A percentile compares a stretch with the other conserved stretches of the same genome.
These are phyloP conservation scores for Termitomyces sp. DNA, from an alignment of 768 basidiomycete genomes.

Conservation along the genomic window DNA sequence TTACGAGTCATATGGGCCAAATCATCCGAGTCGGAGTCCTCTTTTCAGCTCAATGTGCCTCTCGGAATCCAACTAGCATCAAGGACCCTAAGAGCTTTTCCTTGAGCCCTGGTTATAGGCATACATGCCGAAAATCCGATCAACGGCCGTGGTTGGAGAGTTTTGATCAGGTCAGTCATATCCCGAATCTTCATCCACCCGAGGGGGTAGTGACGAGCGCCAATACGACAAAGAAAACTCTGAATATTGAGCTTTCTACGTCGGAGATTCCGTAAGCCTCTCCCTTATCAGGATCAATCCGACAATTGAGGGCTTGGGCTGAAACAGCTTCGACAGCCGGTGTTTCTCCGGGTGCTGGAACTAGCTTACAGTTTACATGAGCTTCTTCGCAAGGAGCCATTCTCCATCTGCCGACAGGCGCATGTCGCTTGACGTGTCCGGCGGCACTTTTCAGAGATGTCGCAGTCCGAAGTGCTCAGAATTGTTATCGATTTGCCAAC, in stretches of 20 bases:
- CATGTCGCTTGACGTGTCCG: conserved; percentile 8
- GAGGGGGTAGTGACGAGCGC: conserved; percentile 6
- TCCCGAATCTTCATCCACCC: conserved; percentile 7
- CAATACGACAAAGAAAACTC: neutral
- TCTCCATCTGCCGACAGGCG: conserved; percentile 11
- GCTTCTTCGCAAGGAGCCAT: conserved; percentile 10
- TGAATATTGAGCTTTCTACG: conserved; percentile 4
- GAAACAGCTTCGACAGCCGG: neutral
- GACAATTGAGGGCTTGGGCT: neutral
- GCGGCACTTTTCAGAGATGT: conserved; percentile 9
- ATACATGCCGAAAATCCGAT: conserved; percentile 4
- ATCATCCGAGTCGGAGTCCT: neutral
- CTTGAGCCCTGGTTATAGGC: neutral
- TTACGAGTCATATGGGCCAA: too few relatives aligned
- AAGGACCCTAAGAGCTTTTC: neutral
- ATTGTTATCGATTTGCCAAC: conserved; percentile 13
- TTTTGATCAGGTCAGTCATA: conserved; percentile 9
- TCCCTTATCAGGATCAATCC: neutral
- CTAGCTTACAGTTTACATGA: conserved; percentile 9
- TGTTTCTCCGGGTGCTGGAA: conserved; percentile 3
- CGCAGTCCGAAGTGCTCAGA: conserved; percentile 3
- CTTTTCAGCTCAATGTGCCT: neutral
- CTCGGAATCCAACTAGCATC: neutral
- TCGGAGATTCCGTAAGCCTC: conserved; percentile 7
- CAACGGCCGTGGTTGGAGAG: conserved; percentile 12